Base-by-base conservation (phyloP, 352 stramenopile genomes). In the Pythium catenulatum region DNA sequence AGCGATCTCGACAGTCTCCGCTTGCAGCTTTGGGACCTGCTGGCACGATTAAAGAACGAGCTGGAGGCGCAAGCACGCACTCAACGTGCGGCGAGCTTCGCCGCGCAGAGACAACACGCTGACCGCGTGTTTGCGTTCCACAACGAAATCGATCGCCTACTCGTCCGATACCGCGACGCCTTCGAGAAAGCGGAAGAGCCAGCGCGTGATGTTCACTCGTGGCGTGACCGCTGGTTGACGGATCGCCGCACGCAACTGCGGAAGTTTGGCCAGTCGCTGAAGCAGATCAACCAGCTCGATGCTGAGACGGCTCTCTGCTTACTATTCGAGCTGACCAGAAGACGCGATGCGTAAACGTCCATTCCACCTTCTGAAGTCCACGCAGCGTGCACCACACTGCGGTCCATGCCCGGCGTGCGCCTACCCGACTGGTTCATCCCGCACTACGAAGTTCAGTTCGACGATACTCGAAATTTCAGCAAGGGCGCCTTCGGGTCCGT, bases 401-500 rank as follows among this genome's bases (percentile, higher is more conserved):
- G 30, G 5, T 15, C 23, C 19, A 37, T 46, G 34, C 19, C 36
- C 17, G 61, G 61, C 5, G 23, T 46, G 17, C 9, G 14, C 5
- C 19, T 72, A 36, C 61, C 61, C 34, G 37, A 45, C 4, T 72
- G 61, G 61, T 72, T 72, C 61, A 46, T 72, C 7, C 61, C 61
- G 15, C 36, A 19, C 27, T 72, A 72, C 37, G 61, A 72, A 50
- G 34, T 72, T 21, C 23, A 15, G 21, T 43, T 50, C 6, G 61
- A 15, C 37, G 30, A 6, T 15, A 5, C 32, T 30, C 23, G 5
- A 34, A 21, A 13, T 6, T 82, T 92, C 70, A 80, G 86, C 30
- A 56, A 54, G 1, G 89, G 87, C 0, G 80, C 82, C 1, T 90
- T 89, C 19, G 85, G 88, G 13, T 82, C 74, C 2, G 79, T 89